A percentile compares a stretch with the other conserved stretches of the same genome.
Evolutionary conservation across 805 yeast genomes (phyloP).

Genomic region (Ogataea chonburiensis): DNA sequence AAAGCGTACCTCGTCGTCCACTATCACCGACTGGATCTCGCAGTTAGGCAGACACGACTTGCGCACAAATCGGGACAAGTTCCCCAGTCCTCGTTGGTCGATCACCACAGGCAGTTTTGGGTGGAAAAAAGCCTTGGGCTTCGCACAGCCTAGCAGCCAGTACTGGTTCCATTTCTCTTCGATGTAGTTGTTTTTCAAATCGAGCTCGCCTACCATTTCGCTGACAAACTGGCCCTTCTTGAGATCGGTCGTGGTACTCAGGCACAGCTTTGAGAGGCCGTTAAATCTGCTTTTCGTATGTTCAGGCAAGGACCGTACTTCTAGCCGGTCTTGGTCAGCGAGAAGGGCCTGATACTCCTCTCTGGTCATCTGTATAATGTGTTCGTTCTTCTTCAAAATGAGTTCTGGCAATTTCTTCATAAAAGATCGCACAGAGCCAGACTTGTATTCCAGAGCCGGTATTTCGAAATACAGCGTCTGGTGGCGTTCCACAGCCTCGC

Average conservation of each 20-base stretch:
- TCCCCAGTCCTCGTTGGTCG: conserved; percentile 81
- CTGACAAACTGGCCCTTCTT: conserved; percentile 50
- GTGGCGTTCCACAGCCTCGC: conserved; percentile 43
- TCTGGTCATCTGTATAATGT: conserved; percentile 21
- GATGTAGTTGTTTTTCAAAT: conserved; percentile 61
- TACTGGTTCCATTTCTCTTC: conserved; percentile 74
- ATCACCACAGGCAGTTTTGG: conserved; percentile 62
- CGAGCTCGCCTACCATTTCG: conserved; percentile 74
- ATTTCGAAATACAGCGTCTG: conserved; percentile 52
- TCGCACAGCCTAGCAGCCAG: conserved; percentile 65
- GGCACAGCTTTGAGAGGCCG: conserved; percentile 70
- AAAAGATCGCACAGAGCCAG: conserved; percentile 34
- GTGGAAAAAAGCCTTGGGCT: conserved; percentile 57
- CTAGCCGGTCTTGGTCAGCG: conserved; percentile 12
- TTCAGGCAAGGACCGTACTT: conserved; percentile 59
- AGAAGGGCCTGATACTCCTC: conserved; percentile 25
- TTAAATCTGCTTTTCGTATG: conserved; percentile 55
- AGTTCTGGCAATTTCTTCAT: conserved; percentile 27
- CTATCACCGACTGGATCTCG: conserved; percentile 50
- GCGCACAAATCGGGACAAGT: conserved; percentile 69
- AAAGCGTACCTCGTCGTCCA: conserved; percentile 45
- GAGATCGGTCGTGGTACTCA: conserved; percentile 45
- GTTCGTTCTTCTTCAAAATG: conserved; percentile 20
- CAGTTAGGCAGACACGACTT: conserved; percentile 78
- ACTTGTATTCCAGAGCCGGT: conserved; percentile 45